Conservation (phyloP, 2,329 filamentous ascomycete genomes). For the Graphilbum fragrans region DNA sequence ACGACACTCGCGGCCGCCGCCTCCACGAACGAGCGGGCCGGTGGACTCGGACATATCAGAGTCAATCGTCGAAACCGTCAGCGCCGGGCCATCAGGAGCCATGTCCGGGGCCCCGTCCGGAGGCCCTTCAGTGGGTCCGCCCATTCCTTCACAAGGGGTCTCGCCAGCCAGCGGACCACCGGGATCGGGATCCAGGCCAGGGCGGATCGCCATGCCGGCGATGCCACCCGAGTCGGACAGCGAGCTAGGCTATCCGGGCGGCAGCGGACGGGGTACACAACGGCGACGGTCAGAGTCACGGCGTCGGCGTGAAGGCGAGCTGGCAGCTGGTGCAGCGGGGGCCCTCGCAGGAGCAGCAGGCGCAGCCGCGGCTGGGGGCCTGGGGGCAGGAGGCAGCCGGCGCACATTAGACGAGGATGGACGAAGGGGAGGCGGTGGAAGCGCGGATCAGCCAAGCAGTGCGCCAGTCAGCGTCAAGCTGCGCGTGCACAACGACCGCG, state of each 20-base stretch:
- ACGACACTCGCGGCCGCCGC: constrained; percentile 15
- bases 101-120: constrained; percentile 5
- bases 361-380: constrained; percentile 1
- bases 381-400: constrained; percentile 12
- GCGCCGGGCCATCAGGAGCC: background rate
- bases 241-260: constrained; percentile 15
- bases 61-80: constrained; percentile 25
- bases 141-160: constrained; percentile 2
- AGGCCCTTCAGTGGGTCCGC: constrained; percentile 9
- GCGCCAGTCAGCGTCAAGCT: constrained; percentile 45
- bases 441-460: constrained; percentile 19
- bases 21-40: constrained; percentile 9
- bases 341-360: constrained; percentile 1
- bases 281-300: constrained; percentile 30
- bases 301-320: constrained; percentile 31
- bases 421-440: too few species aligned
- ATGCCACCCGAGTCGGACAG: constrained; percentile 40
- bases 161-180: background rate
- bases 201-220: constrained; percentile 34
- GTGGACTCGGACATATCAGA: constrained; percentile 16
- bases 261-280: constrained; percentile 18
- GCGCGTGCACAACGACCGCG: constrained; percentile 46
- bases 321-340: constrained; percentile 13
- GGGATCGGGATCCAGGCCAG: constrained; percentile 20
- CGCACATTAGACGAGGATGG: constrained; percentile 11